These are phyloP conservation scores for Skeletonema menzelii DNA, from an alignment of 108 stramenopile genomes.

Conservation along the genomic window DNA sequence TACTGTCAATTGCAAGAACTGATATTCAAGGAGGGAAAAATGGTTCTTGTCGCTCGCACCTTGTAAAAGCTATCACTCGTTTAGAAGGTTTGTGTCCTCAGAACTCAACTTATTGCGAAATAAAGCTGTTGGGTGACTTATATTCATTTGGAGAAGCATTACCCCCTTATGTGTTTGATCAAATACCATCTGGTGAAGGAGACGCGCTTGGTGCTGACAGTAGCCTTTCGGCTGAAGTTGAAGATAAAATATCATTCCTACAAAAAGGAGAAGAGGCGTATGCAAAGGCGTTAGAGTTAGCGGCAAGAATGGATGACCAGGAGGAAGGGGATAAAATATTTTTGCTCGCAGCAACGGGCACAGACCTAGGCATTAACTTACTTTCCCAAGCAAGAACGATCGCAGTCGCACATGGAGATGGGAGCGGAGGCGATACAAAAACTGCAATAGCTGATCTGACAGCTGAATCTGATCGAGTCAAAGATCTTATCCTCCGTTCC, in stretches of 20 bases:
- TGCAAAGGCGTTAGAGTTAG: constrained; percentile 26
- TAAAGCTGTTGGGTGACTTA: constrained; percentile 76
- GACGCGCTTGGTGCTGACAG: constrained; percentile 19
- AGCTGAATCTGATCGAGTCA: constrained; percentile 24
- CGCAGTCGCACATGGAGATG: constrained; percentile 25
- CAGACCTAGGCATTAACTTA: constrained; percentile 62
- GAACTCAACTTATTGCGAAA: constrained; percentile 31
- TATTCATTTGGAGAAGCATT: constrained; percentile 64
- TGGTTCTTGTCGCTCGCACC: constrained; percentile 47
- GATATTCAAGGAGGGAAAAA: constrained; percentile 66
- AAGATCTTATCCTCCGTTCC: constrained; percentile 23
- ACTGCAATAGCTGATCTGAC: constrained; percentile 27
- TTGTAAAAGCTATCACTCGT: constrained; percentile 40
- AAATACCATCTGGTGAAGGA: neutral
- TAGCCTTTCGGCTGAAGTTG: neutral
- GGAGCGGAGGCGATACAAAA: constrained; percentile 18
- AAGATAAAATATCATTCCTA: constrained; percentile 49
- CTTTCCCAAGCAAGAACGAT: constrained; percentile 61
- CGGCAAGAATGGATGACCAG: constrained; percentile 2
- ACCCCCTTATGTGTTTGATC: constrained; percentile 54
- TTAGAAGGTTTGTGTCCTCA: constrained; percentile 13
- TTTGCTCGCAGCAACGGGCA: constrained; percentile 44
- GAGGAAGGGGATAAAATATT: constrained; percentile 29
- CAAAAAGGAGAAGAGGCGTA: constrained; percentile 54
- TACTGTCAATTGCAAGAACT: constrained; percentile 53